These are phyloP conservation scores for Globisporangium radiosum DNA, from an alignment of 352 stramenopile species.

Conservation along the genomic window DNA sequence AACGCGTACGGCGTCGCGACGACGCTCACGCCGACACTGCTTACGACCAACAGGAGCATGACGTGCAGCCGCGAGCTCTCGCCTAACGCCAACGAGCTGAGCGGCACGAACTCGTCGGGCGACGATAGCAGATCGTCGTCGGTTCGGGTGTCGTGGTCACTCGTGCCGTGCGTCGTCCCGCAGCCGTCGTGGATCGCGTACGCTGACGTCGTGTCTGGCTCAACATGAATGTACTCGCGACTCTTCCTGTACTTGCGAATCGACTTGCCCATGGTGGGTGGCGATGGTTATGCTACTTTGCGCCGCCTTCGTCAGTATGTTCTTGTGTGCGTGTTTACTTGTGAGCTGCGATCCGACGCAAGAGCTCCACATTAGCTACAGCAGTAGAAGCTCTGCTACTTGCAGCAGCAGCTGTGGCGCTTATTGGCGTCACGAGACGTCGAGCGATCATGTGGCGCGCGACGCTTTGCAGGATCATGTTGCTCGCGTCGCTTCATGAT, in stretches of 20 bases:
- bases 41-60: conserved; percentile 25
- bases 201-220: conserved; percentile 17
- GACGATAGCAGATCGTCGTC: conserved; percentile 43
- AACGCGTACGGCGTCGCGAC: conserved; percentile 35
- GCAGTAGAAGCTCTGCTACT: no score
- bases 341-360: background rate
- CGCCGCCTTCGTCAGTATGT: background rate
- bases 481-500: no score
- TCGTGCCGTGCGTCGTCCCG: conserved; percentile 7
- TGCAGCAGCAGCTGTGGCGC: no score
- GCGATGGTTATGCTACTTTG: no score
- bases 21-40: conserved; percentile 28
- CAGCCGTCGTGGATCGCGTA: conserved; percentile 35
- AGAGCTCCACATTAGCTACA: no score
- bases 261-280: conserved; percentile 24
- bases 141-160: background rate
- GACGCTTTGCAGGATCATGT: no score
- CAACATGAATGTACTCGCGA: conserved; percentile 22
- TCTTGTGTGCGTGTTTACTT: background rate
- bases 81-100: conserved; percentile 32
- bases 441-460: no score
- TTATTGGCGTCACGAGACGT: no score
- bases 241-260: conserved; percentile 31
- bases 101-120: conserved; percentile 33
- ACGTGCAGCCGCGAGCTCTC: conserved; percentile 24